Percentiles rank a stretch among this genome's conserved stretches.
Evolutionary conservation across 495 filamentous ascomycete genomes (phyloP).

Genomic region (Penicillium verhagenii): DNA sequence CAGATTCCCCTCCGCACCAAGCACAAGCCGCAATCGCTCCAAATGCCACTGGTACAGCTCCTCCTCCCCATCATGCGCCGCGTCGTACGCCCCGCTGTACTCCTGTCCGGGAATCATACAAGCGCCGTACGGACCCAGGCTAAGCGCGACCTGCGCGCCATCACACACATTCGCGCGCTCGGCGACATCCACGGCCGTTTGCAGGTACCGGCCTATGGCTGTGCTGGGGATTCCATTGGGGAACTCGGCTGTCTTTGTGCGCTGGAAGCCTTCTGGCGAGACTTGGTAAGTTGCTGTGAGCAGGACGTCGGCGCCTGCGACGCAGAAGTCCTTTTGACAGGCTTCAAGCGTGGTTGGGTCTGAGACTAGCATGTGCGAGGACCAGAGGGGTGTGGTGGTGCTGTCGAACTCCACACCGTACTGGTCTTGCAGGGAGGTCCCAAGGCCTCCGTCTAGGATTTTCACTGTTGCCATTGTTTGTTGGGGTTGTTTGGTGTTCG

Average conservation of each 20-base stretch:
- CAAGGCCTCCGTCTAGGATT: constrained; percentile 65
- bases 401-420: constrained; percentile 47
- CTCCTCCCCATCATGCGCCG: constrained; percentile 38
- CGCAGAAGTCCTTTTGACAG: constrained; percentile 54
- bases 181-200: constrained; percentile 33
- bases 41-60: constrained; percentile 54
- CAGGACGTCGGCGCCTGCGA: constrained; percentile 56
- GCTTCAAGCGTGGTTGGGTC: constrained; percentile 45
- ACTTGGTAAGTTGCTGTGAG: constrained; percentile 67
- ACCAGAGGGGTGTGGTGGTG: constrained; percentile 59
- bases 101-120: constrained; percentile 62
- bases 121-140: constrained; percentile 64
- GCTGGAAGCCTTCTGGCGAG: constrained; percentile 51
- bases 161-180: constrained; percentile 25
- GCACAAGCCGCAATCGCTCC: constrained; percentile 51
- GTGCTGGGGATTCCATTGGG: constrained; percentile 24
- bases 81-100: constrained; percentile 60
- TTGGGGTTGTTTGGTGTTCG: not conserved
- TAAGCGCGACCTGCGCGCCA: constrained; percentile 42
- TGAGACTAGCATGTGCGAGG: constrained; percentile 58
- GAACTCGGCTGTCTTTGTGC: constrained; percentile 28
- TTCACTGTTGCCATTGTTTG: constrained; percentile 32
- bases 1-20: constrained; percentile 25
- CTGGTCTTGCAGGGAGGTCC: constrained; percentile 60
- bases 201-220: constrained; percentile 24